Evolutionary conservation across 306 rosid species (phyloP).

Genomic region (Castanea crenata): DNA sequence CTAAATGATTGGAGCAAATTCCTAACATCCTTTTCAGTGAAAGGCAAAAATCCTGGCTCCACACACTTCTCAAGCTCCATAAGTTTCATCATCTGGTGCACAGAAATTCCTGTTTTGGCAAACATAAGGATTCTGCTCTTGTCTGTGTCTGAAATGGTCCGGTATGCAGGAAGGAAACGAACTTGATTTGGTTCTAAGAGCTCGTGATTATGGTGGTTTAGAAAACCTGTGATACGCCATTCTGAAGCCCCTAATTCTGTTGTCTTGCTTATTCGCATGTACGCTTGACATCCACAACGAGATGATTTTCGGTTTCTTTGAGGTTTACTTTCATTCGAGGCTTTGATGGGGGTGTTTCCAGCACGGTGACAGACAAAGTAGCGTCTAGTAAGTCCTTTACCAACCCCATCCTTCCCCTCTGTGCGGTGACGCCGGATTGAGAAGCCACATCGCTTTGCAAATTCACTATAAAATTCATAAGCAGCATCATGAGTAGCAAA

Average conservation of each 20-base stretch:
- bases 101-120: constrained; percentile 95
- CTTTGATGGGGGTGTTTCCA: constrained; percentile 84
- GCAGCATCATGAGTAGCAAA: constrained; percentile 90
- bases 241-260: constrained; percentile 78
- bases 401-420: constrained; percentile 95
- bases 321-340: constrained; percentile 70
- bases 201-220: constrained; percentile 89
- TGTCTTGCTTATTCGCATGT: constrained; percentile 89
- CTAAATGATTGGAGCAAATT: constrained; percentile 87
- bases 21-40: constrained; percentile 95
- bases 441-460: constrained; percentile 83
- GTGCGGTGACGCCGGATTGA: constrained; percentile 92
- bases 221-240: constrained; percentile 96
- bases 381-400: constrained; percentile 91
- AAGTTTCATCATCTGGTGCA: constrained; percentile 97
- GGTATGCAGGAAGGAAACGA: constrained; percentile 95
- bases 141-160: constrained; percentile 86
- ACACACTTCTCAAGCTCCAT: constrained; percentile 97
- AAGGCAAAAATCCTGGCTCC: constrained; percentile 89
- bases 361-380: constrained; percentile 97
- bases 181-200: constrained; percentile 94
- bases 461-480: constrained; percentile 80
- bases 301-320: constrained; percentile 92
- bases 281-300: constrained; percentile 94
- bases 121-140: constrained; percentile 85